A percentile compares a stretch with the other conserved stretches of the same genome.
These are phyloP conservation scores for Plantago ovata DNA, from an alignment of 257 asterid genomes.

Conservation along the genomic window DNA sequence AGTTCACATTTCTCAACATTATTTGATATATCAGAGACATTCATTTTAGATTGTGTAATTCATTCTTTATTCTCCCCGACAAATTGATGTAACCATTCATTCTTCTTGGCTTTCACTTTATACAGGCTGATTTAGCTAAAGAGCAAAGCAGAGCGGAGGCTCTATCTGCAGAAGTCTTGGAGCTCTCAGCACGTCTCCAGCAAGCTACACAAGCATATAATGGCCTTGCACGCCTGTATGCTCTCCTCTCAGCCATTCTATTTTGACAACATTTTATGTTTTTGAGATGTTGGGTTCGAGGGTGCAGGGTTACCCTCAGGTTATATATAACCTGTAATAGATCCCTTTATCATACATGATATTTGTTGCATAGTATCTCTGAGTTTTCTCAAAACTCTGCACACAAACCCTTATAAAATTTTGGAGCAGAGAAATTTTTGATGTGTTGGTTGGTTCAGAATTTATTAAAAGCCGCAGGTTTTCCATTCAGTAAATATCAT, in stretches of 20 bases:
- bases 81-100: not conserved
- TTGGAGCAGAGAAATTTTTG: not conserved
- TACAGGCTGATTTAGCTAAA: constrained; percentile 61
- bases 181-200: constrained; percentile 79
- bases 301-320: not conserved
- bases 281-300: too few species aligned
- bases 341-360: not conserved
- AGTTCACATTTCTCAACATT: not conserved
- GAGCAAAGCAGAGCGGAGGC: constrained; percentile 87
- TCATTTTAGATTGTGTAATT: not conserved
- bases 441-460: not conserved
- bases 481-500: not conserved
- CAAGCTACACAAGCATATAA: constrained; percentile 72
- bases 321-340: not conserved
- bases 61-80: not conserved
- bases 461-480: not conserved
- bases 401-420: not conserved
- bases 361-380: not conserved
- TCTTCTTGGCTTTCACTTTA: constrained; percentile 12
- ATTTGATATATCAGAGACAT: not conserved
- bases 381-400: not conserved
- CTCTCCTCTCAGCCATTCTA: constrained; percentile 10
- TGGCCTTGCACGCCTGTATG: constrained; percentile 79
- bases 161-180: constrained; percentile 73
- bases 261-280: not conserved